Percentiles rank a stretch among this genome's conserved stretches.
These are phyloP conservation scores for Phytopythium litorale DNA, from an alignment of 352 stramenopile species.

Conservation along the genomic window DNA sequence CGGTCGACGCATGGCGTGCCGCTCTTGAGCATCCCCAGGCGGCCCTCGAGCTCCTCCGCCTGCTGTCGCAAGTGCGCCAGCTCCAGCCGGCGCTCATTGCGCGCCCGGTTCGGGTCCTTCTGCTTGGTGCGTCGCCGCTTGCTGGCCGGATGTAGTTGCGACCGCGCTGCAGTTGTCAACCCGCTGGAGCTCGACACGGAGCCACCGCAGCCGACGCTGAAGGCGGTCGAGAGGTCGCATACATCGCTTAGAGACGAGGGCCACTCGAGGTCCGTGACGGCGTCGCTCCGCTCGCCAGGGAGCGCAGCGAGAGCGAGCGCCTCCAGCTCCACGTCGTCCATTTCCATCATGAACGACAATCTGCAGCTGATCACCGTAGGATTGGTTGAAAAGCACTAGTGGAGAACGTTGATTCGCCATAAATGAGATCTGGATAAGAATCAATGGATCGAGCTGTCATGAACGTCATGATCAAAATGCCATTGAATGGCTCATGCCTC, in stretches of 20 bases:
- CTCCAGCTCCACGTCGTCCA: background rate
- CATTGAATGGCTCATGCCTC: too few species aligned
- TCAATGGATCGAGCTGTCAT: too few species aligned
- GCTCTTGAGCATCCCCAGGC: background rate
- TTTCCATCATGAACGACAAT: background rate
- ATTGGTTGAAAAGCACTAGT: background rate
- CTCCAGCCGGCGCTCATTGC: constrained; percentile 55
- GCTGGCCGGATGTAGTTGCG: background rate
- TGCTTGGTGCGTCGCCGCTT: background rate
- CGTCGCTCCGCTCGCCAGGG: background rate
- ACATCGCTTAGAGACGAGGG: background rate
- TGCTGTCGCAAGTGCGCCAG: constrained; percentile 47
- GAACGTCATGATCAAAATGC: too few species aligned
- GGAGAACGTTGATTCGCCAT: background rate
- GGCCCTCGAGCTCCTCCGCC: constrained; percentile 3
- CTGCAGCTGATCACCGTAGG: background rate
- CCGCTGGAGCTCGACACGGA: background rate
- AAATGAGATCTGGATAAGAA: background rate
- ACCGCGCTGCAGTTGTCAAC: background rate
- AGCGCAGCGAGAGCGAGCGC: background rate
- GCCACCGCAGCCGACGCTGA: background rate
- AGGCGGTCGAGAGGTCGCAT: background rate
- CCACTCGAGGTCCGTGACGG: background rate
- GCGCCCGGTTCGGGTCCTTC: constrained; percentile 48
- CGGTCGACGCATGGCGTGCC: background rate